These are phyloP conservation scores for Penicillium thymicola DNA, from an alignment of 2,329 filamentous ascomycete genomes.

Conservation along the genomic window DNA sequence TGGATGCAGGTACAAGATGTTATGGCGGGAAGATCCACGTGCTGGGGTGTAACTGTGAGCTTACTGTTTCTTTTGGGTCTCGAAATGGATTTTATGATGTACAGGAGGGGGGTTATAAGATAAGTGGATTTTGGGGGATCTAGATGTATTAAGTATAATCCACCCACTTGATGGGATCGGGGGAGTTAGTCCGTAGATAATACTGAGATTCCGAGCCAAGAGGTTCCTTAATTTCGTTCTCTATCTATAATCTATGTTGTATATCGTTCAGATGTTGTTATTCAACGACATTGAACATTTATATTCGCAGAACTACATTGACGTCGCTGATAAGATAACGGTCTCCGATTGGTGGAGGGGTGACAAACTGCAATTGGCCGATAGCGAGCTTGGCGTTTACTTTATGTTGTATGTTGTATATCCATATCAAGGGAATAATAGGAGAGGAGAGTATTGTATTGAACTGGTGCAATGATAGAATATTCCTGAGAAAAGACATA, in stretches of 20 bases:
- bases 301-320: not conserved
- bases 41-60: not conserved
- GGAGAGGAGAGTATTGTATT: not conserved
- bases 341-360: slow-evolving; percentile 20
- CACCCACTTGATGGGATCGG: not conserved
- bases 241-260: not conserved
- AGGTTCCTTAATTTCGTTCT: not conserved
- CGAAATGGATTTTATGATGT: not conserved
- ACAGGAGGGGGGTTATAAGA: not conserved
- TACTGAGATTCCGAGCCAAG: not conserved
- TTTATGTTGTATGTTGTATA: not conserved
- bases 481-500: not conserved
- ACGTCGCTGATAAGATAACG: slow-evolving; percentile 32
- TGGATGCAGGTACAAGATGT: slow-evolving; percentile 1
- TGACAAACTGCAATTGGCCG: slow-evolving; percentile 25
- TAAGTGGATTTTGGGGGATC: not conserved
- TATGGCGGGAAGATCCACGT: not conserved
- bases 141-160: not conserved
- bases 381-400: slow-evolving; percentile 23
- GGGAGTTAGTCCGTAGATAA: not conserved
- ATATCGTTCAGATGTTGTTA: not conserved
- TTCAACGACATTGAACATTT: not conserved
- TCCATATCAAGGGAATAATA: not conserved
- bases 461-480: not conserved
- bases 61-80: not conserved